phyloP scores from a whole-genome alignment of 2,329 filamentous ascomycete species.

The Aureobasidium sp. region DNA sequence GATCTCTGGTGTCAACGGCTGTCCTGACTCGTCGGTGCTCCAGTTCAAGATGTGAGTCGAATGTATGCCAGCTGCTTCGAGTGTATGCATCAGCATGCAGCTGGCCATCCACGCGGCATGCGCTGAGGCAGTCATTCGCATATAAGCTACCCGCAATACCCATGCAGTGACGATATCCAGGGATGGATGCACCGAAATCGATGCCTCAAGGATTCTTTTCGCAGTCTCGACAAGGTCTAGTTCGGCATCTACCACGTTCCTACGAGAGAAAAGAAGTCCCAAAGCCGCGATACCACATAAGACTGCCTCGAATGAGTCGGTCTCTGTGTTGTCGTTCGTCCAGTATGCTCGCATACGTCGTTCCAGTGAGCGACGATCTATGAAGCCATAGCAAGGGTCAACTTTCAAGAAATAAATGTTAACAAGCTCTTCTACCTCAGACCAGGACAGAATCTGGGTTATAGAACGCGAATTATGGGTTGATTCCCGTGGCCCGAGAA shows the following conservation, averaged over 20 bases:
- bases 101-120: constrained; percentile 53
- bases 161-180: constrained; percentile 42
- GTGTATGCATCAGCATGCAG: constrained; percentile 51
- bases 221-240: constrained; percentile 42
- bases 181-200: constrained; percentile 32
- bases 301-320: constrained; percentile 39
- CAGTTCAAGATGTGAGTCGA: constrained; percentile 30
- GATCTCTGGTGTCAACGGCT: neutral
- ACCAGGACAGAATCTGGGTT: constrained; percentile 41
- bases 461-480: constrained; percentile 31
- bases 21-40: constrained; percentile 19
- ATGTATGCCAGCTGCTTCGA: constrained; percentile 48
- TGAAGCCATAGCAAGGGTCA: constrained; percentile 48
- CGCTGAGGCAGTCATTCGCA: constrained; percentile 48
- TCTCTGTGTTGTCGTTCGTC: constrained; percentile 22
- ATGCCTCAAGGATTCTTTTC: constrained; percentile 38
- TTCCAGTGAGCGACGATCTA: constrained; percentile 30
- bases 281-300: constrained; percentile 51
- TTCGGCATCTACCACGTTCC: constrained; percentile 34
- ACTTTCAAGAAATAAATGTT: constrained; percentile 48
- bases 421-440: constrained; percentile 42
- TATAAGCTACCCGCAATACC: constrained; percentile 48
- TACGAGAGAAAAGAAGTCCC: constrained; percentile 45
- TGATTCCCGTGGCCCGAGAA: constrained; percentile 27
- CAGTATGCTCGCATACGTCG: constrained; percentile 30